These are phyloP conservation scores for Fusarium aywerte DNA, from an alignment of 2,329 filamentous ascomycete species.

Conservation along the genomic window DNA sequence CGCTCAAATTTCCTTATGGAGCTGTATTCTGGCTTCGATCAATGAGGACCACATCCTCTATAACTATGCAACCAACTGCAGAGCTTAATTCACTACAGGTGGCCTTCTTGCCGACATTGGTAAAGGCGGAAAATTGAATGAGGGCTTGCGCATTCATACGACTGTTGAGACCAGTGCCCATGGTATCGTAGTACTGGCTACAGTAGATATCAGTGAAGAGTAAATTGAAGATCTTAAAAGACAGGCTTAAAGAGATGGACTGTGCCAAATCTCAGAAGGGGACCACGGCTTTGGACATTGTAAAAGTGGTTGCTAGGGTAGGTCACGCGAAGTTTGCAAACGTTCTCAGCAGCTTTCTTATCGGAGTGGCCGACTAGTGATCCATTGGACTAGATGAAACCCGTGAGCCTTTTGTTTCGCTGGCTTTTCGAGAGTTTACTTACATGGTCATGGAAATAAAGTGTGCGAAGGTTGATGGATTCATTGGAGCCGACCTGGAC, in stretches of 20 bases:
- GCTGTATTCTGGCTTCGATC: slow-evolving; percentile 34
- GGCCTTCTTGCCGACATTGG: slow-evolving; percentile 42
- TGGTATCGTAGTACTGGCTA: slow-evolving; percentile 42
- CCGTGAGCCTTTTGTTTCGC: background rate
- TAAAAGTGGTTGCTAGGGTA: slow-evolving; percentile 70
- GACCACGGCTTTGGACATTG: slow-evolving; percentile 69
- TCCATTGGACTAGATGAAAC: slow-evolving; percentile 57
- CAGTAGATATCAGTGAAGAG: accelerated
- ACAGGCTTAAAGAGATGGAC: slow-evolving; percentile 58
- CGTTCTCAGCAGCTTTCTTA: slow-evolving; percentile 67
- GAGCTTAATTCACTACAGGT: slow-evolving; percentile 40
- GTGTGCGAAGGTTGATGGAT: slow-evolving; percentile 52
- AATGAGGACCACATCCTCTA: slow-evolving; percentile 28
- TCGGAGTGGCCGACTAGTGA: slow-evolving; percentile 71
- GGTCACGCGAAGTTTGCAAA: slow-evolving; percentile 67
- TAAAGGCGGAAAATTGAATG: slow-evolving; percentile 40
- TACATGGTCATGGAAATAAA: slow-evolving; percentile 57
- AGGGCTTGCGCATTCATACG: slow-evolving; percentile 42
- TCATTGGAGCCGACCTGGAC: slow-evolving; percentile 41
- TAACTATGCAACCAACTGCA: slow-evolving; percentile 27
- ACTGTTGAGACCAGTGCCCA: slow-evolving; percentile 43
- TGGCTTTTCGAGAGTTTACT: accelerated
- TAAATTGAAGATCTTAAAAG: accelerated
- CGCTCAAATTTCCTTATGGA: slow-evolving; percentile 9
- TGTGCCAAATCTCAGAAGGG: slow-evolving; percentile 70